Percentiles rank a stretch among this genome's conserved stretches.
Conservation (phyloP, 345 rosid species). For the Orychophragmus violaceus region DNA sequence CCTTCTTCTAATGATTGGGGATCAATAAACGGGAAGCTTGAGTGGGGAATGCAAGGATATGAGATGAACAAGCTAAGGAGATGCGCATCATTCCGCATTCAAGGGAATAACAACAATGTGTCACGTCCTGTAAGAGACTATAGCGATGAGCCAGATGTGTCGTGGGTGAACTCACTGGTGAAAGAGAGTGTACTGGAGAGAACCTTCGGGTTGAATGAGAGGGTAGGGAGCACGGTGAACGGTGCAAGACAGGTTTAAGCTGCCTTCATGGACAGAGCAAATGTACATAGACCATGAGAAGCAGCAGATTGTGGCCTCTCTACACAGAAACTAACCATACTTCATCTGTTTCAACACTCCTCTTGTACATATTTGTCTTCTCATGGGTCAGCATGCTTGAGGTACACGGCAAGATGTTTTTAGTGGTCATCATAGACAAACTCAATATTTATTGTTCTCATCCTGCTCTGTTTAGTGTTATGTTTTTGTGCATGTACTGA, state of each 20-base stretch:
- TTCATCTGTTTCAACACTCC: no score
- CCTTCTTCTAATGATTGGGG: conserved; percentile 65
- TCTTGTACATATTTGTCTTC: no score
- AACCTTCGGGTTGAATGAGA: conserved; percentile 33
- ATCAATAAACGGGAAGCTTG: conserved; percentile 72
- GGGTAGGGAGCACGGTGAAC: conserved; percentile 33
- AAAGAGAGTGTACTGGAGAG: conserved; percentile 57
- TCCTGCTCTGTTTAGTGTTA: no score
- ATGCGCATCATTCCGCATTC: conserved; percentile 72
- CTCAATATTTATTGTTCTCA: no score
- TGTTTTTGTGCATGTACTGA: no score
- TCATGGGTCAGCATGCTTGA: no score
- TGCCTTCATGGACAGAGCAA: conserved; percentile 79
- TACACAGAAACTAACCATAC: no score
- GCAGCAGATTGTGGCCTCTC: conserved; percentile 87
- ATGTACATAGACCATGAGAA: conserved; percentile 76
- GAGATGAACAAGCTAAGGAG: conserved; percentile 79
- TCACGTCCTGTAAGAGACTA: conserved; percentile 18
- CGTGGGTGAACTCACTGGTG: conserved; percentile 86
- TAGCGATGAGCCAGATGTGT: conserved; percentile 75
- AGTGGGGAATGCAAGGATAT: conserved; percentile 88
- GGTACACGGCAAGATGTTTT: no score
- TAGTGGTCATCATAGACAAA: no score
- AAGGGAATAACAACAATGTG: conserved; percentile 34
- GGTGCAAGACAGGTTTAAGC: conserved; percentile 32